Base-by-base conservation (phyloP, 768 basidiomycete genomes). In the Tylopilus vinaceipallidus region DNA sequence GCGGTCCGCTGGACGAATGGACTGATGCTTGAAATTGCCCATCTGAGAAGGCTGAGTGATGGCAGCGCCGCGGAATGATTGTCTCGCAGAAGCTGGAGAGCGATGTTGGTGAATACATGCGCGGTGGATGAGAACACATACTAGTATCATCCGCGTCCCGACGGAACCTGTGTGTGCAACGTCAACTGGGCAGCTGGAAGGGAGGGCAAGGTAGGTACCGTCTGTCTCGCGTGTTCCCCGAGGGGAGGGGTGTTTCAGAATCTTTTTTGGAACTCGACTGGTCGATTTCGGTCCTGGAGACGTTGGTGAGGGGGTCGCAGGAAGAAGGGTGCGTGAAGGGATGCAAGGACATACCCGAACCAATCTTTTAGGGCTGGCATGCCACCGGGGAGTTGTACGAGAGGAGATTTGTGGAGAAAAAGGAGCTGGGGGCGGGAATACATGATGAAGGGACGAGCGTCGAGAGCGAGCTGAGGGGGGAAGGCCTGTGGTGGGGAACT, bases 1-100 rank as follows among this genome's bases (percentile, higher is more conserved):
- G 42, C 84, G 78, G 65, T 88, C 87, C 36, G 72, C 75, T 14
- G 80, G 73, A 45, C 88, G 86, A 58, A 86, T 70, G 11, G 90
- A 89, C 57, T 93, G 91, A 61, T 92, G 91, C 63, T 90, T 88
- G 68, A 93, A 93, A 63, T 91, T 91, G 41, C 91, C 91, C 91
- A 93, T 93, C 71, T 92, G 90, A 30, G 91, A 89, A 23, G 89
- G 88, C 59, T 93, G 90, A 22, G 87, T 80, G 42, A 87, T 59
- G 22, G 68, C 55, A 13, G 68, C 75, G 12, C 88, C 78, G 26
- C 88, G 81, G 62, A 90, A 91, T 7, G 82, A 76, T 22, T 86
- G 79, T 49, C 90, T 78, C 11, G 80, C 61, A 38, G 81, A 67
- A 45, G 76, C 68, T 68, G 83, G 80, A 79, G 36, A 30, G 40